Evolutionary conservation across 2,329 filamentous ascomycete genomes (phyloP).

Genomic region (Aspergillus fumigatiaffinis): DNA sequence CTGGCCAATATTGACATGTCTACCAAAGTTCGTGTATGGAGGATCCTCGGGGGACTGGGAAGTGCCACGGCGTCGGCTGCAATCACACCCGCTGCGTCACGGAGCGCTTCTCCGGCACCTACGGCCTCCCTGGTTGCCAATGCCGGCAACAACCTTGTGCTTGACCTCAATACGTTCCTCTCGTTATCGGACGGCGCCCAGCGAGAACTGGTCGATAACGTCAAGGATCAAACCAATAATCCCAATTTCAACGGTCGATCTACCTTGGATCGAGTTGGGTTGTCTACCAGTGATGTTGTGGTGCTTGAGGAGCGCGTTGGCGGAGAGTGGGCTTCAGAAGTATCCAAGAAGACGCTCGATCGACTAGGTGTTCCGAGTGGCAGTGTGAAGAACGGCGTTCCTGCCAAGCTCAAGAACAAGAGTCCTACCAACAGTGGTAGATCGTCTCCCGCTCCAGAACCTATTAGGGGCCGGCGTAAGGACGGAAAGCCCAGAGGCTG

Average conservation of each 20-base stretch:
- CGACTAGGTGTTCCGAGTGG: conserved; percentile 50
- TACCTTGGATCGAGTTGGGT: conserved; percentile 61
- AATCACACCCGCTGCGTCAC: conserved; percentile 42
- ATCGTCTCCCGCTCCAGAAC: conserved; percentile 63
- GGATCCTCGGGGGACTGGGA: conserved; percentile 48
- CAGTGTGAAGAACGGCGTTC: conserved; percentile 28
- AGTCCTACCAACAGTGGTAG: conserved; percentile 54
- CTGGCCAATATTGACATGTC: conserved; percentile 62
- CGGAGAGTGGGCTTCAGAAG: conserved; percentile 55
- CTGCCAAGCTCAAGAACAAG: conserved; percentile 36
- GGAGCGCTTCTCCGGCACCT: conserved; percentile 43
- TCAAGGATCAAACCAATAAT: conserved; percentile 68
- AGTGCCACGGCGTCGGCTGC: conserved; percentile 43
- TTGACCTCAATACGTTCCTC: conserved; percentile 61
- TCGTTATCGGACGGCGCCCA: conserved; percentile 60
- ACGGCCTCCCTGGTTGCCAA: conserved; percentile 39
- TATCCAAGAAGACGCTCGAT: conserved; percentile 39
- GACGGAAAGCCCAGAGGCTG: conserved; percentile 69
- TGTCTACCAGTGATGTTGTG: conserved; percentile 70
- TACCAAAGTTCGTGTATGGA: conserved; percentile 75
- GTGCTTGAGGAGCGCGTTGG: conserved; percentile 78
- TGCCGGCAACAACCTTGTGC: conserved; percentile 49
- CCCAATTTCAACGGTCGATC: conserved; percentile 72
- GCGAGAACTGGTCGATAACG: conserved; percentile 58
- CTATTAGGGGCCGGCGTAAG: conserved; percentile 67